Base-by-base conservation (phyloP, 176 grass and related monocot genomes). In the Carex littledalei region DNA sequence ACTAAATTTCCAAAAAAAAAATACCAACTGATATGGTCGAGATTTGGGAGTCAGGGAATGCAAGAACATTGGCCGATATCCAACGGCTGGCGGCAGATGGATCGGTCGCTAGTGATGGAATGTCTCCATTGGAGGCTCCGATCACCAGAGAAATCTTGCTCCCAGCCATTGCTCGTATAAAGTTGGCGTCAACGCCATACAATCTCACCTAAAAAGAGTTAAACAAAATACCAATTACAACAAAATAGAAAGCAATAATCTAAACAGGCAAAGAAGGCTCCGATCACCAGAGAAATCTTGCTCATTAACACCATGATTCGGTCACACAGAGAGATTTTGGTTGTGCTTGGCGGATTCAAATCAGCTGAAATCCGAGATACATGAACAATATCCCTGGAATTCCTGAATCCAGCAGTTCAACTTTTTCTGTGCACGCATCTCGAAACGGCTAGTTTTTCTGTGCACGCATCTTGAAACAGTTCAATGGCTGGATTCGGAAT, bases 111-210 rank as follows among this genome's bases (percentile, higher is more conserved):
- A 98, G 87, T 4, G 85, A 80, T n/a, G 93, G 88, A 84, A 98
- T 98, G n/a, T 98, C 95, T 70, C 95, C 93, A 84, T 98, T 98
- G 54, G 93, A 91, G 31, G 89, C 93, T 53, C 95, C 95, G 1
- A 98, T 84, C 10, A 95, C 88, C 0, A 95, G 64, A 3, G 95
- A 93, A 78, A 98, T 88, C 71, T 18, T 41, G 7, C 87, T 89
- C 3, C 93, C 95, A 4, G 91, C 93, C 10, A 98, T 88, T 37
- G 95, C 95, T 3, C 91, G 93, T 73, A 95, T 87, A 35, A 98
- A 47, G 11, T 65, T 91, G 4, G 89, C 75, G 37, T 98, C 93
- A 3, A 90, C 93, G 63, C 95, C 93, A 78, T 98, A 98, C 1
- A 98, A 86, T 3, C 95, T 90, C 20, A 98, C 85, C 74, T 78